These are phyloP conservation scores for Globisporangium sylvaticum DNA, from an alignment of 352 stramenopile genomes.

Conservation along the genomic window DNA sequence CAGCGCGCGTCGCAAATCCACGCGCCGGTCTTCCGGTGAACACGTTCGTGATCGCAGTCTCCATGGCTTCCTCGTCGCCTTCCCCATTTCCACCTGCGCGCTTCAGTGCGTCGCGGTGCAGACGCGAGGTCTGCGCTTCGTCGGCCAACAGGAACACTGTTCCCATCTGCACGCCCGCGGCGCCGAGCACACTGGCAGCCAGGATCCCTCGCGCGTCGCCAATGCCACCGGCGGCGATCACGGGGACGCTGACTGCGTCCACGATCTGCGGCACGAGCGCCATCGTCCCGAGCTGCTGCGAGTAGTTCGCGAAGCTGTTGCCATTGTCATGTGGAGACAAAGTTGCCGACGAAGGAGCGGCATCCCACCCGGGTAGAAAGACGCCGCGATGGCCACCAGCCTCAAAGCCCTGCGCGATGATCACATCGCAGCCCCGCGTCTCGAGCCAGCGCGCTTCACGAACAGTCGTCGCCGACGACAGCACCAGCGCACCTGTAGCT, in stretches of 20 bases:
- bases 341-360: neutral
- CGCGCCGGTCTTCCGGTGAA: neutral
- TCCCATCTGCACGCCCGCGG: constrained; percentile 55
- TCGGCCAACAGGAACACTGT: constrained; percentile 52
- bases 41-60: constrained; percentile 4
- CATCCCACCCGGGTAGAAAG: constrained; percentile 17
- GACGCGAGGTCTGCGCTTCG: constrained; percentile 31
- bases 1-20: neutral
- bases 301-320: constrained; percentile 7
- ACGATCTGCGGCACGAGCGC: constrained; percentile 47
- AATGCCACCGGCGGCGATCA: constrained; percentile 60
- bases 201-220: constrained; percentile 39
- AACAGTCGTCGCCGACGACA: constrained; percentile 2
- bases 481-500: neutral
- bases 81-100: neutral
- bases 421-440: constrained; percentile 35
- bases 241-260: constrained; percentile 29
- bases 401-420: constrained; percentile 59
- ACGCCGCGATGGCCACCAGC: constrained; percentile 52
- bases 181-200: constrained; percentile 38
- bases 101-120: constrained; percentile 27
- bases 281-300: constrained; percentile 30
- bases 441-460: constrained; percentile 42
- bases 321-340: neutral
- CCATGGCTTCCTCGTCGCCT: neutral